Percentiles rank a stretch among this genome's conserved stretches.
Evolutionary conservation across 192 early-diverging fungal genomes (phyloP).

Genomic region (Thoreauomyces humboldtii): DNA sequence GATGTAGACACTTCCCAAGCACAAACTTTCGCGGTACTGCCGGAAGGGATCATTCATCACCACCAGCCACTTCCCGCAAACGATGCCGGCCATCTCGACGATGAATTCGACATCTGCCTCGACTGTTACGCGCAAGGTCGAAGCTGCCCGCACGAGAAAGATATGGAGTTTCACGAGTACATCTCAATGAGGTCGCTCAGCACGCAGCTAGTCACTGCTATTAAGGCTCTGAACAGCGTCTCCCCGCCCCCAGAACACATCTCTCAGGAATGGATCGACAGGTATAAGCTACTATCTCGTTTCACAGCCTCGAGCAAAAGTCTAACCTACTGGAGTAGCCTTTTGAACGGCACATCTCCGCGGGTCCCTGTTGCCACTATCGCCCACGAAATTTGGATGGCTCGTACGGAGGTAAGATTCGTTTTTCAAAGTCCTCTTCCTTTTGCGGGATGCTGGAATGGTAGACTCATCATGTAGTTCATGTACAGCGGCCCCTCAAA

Average conservation of each 20-base stretch:
- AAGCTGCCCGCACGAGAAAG: conserved; percentile 19
- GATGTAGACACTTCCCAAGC: too few relatives aligned
- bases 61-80: too few relatives aligned
- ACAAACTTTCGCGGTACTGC: too few relatives aligned
- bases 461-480: background rate
- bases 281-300: background rate
- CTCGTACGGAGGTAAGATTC: conserved; percentile 10
- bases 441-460: background rate
- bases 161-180: conserved; percentile 23
- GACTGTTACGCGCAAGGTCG: conserved; percentile 26
- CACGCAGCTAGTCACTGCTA: conserved; percentile 1
- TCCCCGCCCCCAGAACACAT: background rate
- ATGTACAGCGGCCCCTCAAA: too few relatives aligned
- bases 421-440: background rate
- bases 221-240: conserved; percentile 6
- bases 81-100: too few relatives aligned
- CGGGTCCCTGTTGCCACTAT: conserved; percentile 15
- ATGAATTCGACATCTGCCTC: conserved; percentile 25
- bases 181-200: conserved; percentile 7
- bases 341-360: conserved; percentile 5
- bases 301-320: background rate
- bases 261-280: background rate
- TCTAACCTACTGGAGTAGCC: background rate
- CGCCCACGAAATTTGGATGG: background rate
- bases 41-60: too few relatives aligned